Evolutionary conservation across 1,284 basidiomycete species (phyloP).

Genomic region (Tilletia walkeri): DNA sequence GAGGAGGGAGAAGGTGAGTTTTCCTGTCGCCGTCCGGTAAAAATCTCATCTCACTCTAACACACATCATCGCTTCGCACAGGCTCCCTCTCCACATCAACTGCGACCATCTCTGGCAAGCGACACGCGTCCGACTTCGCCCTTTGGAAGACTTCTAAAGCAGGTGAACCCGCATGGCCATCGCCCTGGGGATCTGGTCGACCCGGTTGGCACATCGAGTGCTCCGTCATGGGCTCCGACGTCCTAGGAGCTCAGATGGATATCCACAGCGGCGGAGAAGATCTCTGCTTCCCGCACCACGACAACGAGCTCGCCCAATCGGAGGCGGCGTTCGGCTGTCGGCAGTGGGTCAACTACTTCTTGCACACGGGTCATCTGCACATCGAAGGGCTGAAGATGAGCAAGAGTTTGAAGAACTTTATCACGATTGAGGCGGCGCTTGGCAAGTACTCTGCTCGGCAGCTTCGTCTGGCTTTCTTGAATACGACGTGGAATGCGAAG

Average conservation of each 20-base stretch:
- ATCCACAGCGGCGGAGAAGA: conserved; percentile 97
- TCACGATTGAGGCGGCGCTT: conserved; percentile 96
- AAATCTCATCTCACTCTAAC: neutral
- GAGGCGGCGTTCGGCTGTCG: conserved; percentile 71
- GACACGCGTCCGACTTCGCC: conserved; percentile 76
- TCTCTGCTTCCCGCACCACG: conserved; percentile 97
- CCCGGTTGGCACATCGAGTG: conserved; percentile 99
- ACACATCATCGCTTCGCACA: conserved; percentile 30
- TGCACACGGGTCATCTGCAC: conserved; percentile 97
- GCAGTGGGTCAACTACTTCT: conserved; percentile 98
- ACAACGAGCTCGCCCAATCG: conserved; percentile 96
- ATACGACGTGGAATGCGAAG: conserved; percentile 85
- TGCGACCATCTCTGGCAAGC: conserved; percentile 63
- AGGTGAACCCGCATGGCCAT: conserved; percentile 96
- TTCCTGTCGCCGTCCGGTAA: conserved; percentile 1
- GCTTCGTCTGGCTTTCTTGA: conserved; percentile 87
- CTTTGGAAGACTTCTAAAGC: conserved; percentile 97
- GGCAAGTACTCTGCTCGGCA: conserved; percentile 81
- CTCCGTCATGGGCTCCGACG: conserved; percentile 93
- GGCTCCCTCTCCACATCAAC: conserved; percentile 62
- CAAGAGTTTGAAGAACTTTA: conserved; percentile 98
- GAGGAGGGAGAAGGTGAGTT: conserved; percentile 84
- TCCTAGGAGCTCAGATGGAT: conserved; percentile 90
- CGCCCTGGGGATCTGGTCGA: conserved; percentile 92
- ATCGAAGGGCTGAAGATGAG: conserved; percentile 99